Evolutionary conservation across 306 rosid genomes (phyloP), one percentile per base, ranked within the genome.

Genomic region (Hippophae tibetana): DNA sequence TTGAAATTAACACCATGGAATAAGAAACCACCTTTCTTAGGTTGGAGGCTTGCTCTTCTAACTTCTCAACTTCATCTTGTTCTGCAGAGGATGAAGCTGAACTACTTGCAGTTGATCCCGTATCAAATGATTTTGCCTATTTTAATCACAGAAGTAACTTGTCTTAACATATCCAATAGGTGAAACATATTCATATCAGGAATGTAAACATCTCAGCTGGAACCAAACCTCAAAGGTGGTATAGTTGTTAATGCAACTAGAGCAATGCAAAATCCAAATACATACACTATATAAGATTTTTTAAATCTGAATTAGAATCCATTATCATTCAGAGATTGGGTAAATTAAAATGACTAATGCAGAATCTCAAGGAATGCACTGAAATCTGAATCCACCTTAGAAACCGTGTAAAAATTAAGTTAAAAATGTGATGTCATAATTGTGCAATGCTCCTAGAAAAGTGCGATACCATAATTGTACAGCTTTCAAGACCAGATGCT

Each of bases 51-150:
- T 66, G 79, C 66, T 85, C 90, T 71, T 82, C 95, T 62, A 88
- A 76, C 65, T 86, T 88, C 63, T 84, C 93, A 14, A 87, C 75
- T 76, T 88, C 93, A 55, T 67, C 69, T 63, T 86, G 81, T 64
- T 85, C 87, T 3, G 51, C 67, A 42, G 85, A 77, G 62, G 75
- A 67, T 10, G 52, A 31, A 31, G 38, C 38, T 13, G 71, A 68
- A 10, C 71, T 64, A 14, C 87, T 78, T 59, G 81, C 58, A 65
- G 73, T 69, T 26, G 86, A 78, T 62, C 79, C 67, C 47, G 72
- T 11, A 55, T 86, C 95, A 67, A 67, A 78, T 54, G 81, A 7
- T 78, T 75, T 69, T 14, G 74, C 88, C 99, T 93, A 46, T 47
- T 77, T 62, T 18, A 72, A n/a, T 23, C 69, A 0, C 46, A 49